Base-by-base conservation (phyloP, 2,329 filamentous ascomycete species). In the Aureobasidium sp. region DNA sequence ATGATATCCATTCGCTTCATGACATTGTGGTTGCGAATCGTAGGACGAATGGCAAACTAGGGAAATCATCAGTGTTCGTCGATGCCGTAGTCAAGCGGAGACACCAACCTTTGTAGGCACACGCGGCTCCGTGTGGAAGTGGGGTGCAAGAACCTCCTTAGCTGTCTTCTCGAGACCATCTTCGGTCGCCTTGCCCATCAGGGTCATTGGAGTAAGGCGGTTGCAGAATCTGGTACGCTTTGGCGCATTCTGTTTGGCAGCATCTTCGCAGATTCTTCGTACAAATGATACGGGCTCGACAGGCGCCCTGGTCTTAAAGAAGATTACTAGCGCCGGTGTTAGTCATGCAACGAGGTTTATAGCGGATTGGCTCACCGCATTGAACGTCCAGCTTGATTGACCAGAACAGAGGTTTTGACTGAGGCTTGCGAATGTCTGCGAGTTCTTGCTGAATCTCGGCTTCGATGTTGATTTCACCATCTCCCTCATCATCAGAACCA, bases 31-130 rank as follows among this genome's bases (percentile, higher is more conserved):
- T 89, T 90, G 61, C 90, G 85, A 64, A 90, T 84, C 15, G 84
- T 88, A n/a, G 87, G 84, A 48, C 90, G 85, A 67, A 95, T 92
- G n/a, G 89, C 90, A 74, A 91, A 94, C 89, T 93, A 64, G 31
- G 44, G 1, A 11, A 27, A 20, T 15, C 17, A 14, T 55, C 22
- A 55, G 36, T 5, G 6, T 15, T 42, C 15, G 14, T 20, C 17
- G 29, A 34, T 22, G 36, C 20, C 7, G 17, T 36, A 20, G 20
- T 4, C 20, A 52, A 25, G 20, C 17, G 6, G 15, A 5, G 37
- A 12, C 14, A 20, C 76, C 70, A 67, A 84, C 83, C 78, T 83
- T 85, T 66, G 79, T 82, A 17, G 77, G 73, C 53, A 71, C 71
- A 17, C 76, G 76, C 29, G 77, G 79, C 41, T 77, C 68, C 27